These are phyloP conservation scores for Fusarium chuoi DNA, from an alignment of 2,329 filamentous ascomycete genomes.

Conservation along the genomic window DNA sequence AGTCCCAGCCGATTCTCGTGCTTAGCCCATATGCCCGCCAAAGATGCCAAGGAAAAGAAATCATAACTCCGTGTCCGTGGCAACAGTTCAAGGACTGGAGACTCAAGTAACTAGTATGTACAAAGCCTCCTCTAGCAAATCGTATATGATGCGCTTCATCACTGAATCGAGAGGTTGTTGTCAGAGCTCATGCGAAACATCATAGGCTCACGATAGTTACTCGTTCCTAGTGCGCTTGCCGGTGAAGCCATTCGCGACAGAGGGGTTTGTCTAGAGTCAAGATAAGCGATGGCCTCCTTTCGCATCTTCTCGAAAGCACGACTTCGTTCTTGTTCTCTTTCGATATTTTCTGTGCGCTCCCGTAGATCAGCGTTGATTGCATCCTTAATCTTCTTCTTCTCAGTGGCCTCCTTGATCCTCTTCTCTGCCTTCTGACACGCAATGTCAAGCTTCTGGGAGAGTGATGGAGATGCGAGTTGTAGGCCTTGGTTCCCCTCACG, in stretches of 20 bases:
- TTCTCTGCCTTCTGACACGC: constrained; percentile 59
- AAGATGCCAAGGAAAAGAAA: constrained; percentile 18
- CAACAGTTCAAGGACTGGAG: background rate
- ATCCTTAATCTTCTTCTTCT: constrained; percentile 54
- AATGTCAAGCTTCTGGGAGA: constrained; percentile 60
- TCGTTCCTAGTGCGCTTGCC: constrained; percentile 39
- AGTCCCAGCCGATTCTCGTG: background rate
- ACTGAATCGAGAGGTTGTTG: constrained; percentile 19
- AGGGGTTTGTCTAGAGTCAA: constrained; percentile 46
- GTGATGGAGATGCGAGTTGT: constrained; percentile 50
- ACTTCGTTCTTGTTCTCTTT: constrained; percentile 61
- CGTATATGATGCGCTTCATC: background rate
- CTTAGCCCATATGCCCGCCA: constrained; percentile 1
- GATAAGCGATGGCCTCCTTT: constrained; percentile 56
- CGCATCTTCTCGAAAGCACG: constrained; percentile 61
- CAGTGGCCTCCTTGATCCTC: constrained; percentile 53
- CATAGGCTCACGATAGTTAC: constrained; percentile 29
- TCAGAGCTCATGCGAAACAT: constrained; percentile 39
- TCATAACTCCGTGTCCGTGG: constrained; percentile 5
- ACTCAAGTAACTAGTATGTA: background rate
- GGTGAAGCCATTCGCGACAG: constrained; percentile 47
- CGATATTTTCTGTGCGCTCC: constrained; percentile 54
- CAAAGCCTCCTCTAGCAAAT: background rate
- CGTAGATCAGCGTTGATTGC: constrained; percentile 59
- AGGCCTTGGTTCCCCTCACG: constrained; percentile 47